A percentile compares a stretch with the other conserved stretches of the same genome.
These are phyloP conservation scores for Skeletonema grethae DNA, from an alignment of 108 stramenopile species.

Conservation along the genomic window DNA sequence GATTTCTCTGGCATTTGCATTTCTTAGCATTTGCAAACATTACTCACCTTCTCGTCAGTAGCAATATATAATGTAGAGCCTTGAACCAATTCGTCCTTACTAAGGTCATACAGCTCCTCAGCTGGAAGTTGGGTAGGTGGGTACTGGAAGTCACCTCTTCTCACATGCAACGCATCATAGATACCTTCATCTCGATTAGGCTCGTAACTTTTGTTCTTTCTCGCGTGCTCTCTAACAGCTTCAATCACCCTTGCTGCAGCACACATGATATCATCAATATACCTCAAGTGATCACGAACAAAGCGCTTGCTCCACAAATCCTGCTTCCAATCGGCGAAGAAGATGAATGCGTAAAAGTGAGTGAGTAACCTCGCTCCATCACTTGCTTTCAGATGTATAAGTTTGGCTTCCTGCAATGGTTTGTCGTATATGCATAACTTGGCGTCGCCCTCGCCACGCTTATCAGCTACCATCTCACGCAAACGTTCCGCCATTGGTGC, in stretches of 20 bases:
- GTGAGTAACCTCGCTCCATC: constrained; percentile 39
- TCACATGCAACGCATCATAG: constrained; percentile 86
- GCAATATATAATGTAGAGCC: constrained; percentile 62
- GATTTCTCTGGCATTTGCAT: no score
- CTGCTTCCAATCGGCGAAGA: constrained; percentile 71
- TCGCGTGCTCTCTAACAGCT: constrained; percentile 46
- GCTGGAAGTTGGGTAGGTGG: constrained; percentile 50
- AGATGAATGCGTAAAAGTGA: constrained; percentile 66
- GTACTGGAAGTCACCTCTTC: constrained; percentile 74
- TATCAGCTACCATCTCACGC: constrained; percentile 62
- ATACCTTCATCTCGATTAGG: constrained; percentile 49
- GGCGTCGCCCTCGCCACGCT: constrained; percentile 3
- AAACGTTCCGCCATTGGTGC: constrained; percentile 56
- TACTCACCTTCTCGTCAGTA: constrained; percentile 41
- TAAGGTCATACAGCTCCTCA: constrained; percentile 47
- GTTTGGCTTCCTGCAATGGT: constrained; percentile 41
- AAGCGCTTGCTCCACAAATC: constrained; percentile 63
- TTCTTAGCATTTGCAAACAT: no score
- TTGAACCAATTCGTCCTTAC: constrained; percentile 46
- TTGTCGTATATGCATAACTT: constrained; percentile 58
- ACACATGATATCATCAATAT: constrained; percentile 57
- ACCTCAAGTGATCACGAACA: constrained; percentile 56
- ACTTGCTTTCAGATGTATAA: constrained; percentile 48
- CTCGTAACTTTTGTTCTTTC: constrained; percentile 33
- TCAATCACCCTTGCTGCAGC: constrained; percentile 59